Conservation (phyloP, 2,329 filamentous ascomycete species). For the Colletotrichum destructivum region DNA sequence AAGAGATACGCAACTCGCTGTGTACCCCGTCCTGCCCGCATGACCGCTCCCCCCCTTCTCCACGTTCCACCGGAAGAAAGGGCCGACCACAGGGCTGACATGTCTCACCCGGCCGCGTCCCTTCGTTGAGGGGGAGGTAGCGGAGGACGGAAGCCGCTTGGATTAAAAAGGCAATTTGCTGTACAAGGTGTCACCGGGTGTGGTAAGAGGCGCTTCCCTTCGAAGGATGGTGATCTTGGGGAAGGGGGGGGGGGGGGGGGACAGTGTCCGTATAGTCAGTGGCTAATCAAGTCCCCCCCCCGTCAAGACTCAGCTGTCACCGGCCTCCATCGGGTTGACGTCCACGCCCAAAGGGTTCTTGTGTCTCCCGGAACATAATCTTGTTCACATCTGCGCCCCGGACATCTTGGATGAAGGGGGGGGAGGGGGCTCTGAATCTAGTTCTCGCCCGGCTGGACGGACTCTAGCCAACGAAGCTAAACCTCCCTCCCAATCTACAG, state of each 20-base stretch:
- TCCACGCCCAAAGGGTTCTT: no score
- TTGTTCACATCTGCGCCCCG: background rate
- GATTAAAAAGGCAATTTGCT: background rate
- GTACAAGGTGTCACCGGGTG: background rate
- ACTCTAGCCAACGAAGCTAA: background rate
- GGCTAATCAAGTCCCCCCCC: no score
- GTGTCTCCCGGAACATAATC: no score
- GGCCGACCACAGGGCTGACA: conserved; percentile 22
- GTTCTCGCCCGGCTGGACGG: background rate
- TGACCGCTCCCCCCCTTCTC: background rate
- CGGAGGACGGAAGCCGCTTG: background rate
- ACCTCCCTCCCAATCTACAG: background rate
- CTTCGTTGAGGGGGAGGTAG: background rate
- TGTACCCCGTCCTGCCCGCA: background rate
- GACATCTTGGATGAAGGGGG: background rate
- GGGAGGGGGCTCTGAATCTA: background rate
- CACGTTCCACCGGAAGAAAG: conserved; percentile 6
- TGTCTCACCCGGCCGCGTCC: background rate
- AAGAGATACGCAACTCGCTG: background rate
- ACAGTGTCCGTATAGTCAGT: no score
- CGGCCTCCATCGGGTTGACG: no score
- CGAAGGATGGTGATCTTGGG: no score
- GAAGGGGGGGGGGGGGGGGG: no score
- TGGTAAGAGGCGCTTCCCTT: background rate
- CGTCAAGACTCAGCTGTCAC: no score